phyloP scores from a whole-genome alignment of 345 rosid genomes.

The Microthlaspi erraticum region DNA sequence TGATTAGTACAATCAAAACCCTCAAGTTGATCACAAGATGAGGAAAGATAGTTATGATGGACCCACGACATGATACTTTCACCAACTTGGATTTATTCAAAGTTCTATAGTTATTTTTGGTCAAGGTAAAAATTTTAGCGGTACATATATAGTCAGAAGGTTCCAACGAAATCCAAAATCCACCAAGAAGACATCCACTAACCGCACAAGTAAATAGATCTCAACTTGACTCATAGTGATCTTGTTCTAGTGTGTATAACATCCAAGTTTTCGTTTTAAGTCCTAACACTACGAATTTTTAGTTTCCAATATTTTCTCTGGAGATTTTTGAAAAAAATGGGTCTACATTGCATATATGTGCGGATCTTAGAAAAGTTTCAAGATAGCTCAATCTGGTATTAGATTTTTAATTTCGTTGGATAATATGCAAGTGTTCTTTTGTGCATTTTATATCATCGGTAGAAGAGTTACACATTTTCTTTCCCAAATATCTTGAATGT shows the following conservation, averaged over 20 bases:
- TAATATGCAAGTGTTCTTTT: too few relatives aligned
- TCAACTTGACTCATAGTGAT: conserved; percentile 8
- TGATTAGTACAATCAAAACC: conserved; percentile 31
- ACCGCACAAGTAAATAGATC: neutral
- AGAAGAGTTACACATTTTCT: neutral
- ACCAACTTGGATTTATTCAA: conserved; percentile 42
- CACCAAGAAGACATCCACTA: neutral
- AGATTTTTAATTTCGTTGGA: too few relatives aligned
- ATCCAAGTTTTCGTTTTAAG: neutral
- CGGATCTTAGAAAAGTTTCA: neutral
- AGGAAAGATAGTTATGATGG: conserved; percentile 37
- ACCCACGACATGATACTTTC: conserved; percentile 38
- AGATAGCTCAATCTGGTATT: neutral
- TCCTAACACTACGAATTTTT: neutral
- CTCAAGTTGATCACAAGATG: conserved; percentile 44
- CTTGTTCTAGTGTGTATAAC: neutral
- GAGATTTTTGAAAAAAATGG: conserved; percentile 7
- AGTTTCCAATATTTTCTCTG: neutral
- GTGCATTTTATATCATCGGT: neutral
- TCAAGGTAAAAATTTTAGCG: neutral
- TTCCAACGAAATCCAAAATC: conserved; percentile 16
- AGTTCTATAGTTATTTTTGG: conserved; percentile 15
- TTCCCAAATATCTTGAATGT: neutral
- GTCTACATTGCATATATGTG: neutral
- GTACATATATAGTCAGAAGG: conserved; percentile 8